Percentiles rank a stretch among this genome's conserved stretches.
phyloP scores from a whole-genome alignment of 2,329 filamentous ascomycete genomes.

The Epicoccum sorghinum region DNA sequence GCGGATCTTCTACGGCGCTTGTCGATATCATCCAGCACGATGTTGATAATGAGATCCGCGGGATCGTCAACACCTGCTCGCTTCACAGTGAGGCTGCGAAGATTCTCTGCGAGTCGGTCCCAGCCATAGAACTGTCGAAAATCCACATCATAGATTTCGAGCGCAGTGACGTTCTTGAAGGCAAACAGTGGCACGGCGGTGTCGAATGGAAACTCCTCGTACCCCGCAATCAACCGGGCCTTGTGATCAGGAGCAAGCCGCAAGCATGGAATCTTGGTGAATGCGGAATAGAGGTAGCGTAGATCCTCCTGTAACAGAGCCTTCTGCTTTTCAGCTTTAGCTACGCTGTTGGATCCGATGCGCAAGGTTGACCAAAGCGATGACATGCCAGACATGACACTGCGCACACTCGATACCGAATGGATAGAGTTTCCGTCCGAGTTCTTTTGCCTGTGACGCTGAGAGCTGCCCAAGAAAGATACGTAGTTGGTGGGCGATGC shows the following conservation, averaged over 20 bases:
- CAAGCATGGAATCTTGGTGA: slow-evolving; percentile 96
- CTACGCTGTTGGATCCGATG: slow-evolving; percentile 77
- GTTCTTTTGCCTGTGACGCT: slow-evolving; percentile 76
- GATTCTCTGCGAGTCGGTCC: slow-evolving; percentile 90
- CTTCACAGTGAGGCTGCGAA: slow-evolving; percentile 87
- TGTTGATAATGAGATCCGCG: slow-evolving; percentile 85
- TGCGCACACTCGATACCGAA: slow-evolving; percentile 94
- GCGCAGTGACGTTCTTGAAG: slow-evolving; percentile 93
- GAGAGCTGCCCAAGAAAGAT: slow-evolving; percentile 86
- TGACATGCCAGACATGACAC: slow-evolving; percentile 97
- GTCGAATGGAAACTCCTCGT: slow-evolving; percentile 98
- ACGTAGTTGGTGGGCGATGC: slow-evolving; percentile 90
- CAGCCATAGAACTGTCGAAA: slow-evolving; percentile 97
- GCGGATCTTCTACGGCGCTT: slow-evolving; percentile 86
- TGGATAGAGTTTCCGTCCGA: slow-evolving; percentile 91
- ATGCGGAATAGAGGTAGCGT: slow-evolving; percentile 96
- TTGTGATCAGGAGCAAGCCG: slow-evolving; percentile 91
- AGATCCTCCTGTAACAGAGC: slow-evolving; percentile 82
- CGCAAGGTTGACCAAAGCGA: slow-evolving; percentile 89
- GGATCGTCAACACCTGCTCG: slow-evolving; percentile 88
- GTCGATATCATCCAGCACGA: slow-evolving; percentile 96
- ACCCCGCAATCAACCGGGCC: slow-evolving; percentile 86
- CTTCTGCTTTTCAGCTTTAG: slow-evolving; percentile 89
- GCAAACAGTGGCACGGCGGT: slow-evolving; percentile 94
- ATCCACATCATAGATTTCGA: slow-evolving; percentile 95